A percentile compares a stretch with the other conserved stretches of the same genome.
Conservation (phyloP, 345 rosid species). For the Orychophragmus violaceus region DNA sequence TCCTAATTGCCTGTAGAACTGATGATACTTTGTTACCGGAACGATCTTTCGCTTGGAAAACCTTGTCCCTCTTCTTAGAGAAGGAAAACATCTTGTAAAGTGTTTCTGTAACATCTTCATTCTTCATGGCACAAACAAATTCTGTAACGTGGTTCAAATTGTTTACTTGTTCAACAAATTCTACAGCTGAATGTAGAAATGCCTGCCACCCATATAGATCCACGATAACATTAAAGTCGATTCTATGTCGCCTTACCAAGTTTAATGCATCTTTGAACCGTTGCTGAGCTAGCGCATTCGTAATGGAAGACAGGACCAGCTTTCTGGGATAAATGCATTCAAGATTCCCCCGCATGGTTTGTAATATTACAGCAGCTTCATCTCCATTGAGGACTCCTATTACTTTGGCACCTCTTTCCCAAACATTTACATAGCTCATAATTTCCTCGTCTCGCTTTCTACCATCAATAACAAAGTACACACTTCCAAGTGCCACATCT, state of each 20-base stretch:
- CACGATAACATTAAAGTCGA: conserved; percentile 78
- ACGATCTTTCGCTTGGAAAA: conserved; percentile 35
- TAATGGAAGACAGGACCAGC: conserved; percentile 69
- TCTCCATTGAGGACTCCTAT: conserved; percentile 89
- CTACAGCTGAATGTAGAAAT: conserved; percentile 66
- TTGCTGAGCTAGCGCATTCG: conserved; percentile 59
- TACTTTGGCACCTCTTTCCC: conserved; percentile 92
- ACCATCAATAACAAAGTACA: conserved; percentile 43
- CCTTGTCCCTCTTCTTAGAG: conserved; percentile 36
- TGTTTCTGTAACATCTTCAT: conserved; percentile 63
- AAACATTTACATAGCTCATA: conserved; percentile 53
- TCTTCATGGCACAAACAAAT: conserved; percentile 81
- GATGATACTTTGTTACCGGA: conserved; percentile 61
- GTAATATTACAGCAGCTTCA: conserved; percentile 76
- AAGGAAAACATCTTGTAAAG: conserved; percentile 54
- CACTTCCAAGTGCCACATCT: conserved; percentile 49
- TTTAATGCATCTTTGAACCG: conserved; percentile 74
- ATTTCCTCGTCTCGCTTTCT: conserved; percentile 59
- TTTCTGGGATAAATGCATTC: conserved; percentile 93
- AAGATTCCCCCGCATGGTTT: conserved; percentile 81
- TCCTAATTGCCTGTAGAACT: conserved; percentile 75
- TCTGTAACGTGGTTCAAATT: conserved; percentile 86
- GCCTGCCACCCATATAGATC: conserved; percentile 82
- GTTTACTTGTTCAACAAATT: conserved; percentile 74
- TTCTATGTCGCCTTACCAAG: conserved; percentile 96